Conservation (phyloP, 2,329 filamentous ascomycete genomes). For the Fusarium ambrosium region DNA sequence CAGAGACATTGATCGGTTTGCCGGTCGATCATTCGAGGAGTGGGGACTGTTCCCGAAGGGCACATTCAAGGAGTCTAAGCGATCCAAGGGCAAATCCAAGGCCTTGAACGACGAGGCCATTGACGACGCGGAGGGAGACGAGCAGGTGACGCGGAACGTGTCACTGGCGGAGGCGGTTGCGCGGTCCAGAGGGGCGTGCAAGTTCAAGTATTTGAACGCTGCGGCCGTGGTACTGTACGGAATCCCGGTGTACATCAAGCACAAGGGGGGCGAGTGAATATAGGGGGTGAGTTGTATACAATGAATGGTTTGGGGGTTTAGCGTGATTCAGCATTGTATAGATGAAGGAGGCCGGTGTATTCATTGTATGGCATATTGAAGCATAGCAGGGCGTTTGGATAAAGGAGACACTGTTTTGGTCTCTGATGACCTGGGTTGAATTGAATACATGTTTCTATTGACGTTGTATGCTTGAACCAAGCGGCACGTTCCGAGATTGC, state of each 20-base stretch:
- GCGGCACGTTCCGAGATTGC: conserved; percentile 15
- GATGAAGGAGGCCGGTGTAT: conserved; percentile 16
- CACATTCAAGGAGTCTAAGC: conserved; percentile 56
- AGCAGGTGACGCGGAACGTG: conserved; percentile 53
- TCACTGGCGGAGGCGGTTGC: conserved; percentile 87
- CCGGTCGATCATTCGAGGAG: conserved; percentile 80
- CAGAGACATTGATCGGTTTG: conserved; percentile 95
- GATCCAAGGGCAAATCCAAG: conserved; percentile 47
- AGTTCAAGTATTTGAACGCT: conserved; percentile 91
- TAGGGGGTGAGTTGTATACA: conserved; percentile 20
- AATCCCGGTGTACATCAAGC: conserved; percentile 85
- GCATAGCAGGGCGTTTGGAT: conserved; percentile 38
- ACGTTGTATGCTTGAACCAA: background rate
- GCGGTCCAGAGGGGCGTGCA: conserved; percentile 81
- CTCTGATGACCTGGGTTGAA: conserved; percentile 23
- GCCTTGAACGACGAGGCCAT: conserved; percentile 41
- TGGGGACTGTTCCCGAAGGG: conserved; percentile 81
- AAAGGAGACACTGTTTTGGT: conserved; percentile 14
- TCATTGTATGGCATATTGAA: conserved; percentile 20
- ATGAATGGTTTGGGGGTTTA: conserved; percentile 8
- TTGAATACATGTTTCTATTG: conserved; percentile 6
- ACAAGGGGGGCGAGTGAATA: conserved; percentile 40
- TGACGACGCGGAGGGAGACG: conserved; percentile 42
- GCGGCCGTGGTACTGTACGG: conserved; percentile 96
- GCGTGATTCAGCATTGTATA: conserved; percentile 16